phyloP scores from a whole-genome alignment of 2,329 filamentous ascomycete species.

The Clathrospora elynae region DNA sequence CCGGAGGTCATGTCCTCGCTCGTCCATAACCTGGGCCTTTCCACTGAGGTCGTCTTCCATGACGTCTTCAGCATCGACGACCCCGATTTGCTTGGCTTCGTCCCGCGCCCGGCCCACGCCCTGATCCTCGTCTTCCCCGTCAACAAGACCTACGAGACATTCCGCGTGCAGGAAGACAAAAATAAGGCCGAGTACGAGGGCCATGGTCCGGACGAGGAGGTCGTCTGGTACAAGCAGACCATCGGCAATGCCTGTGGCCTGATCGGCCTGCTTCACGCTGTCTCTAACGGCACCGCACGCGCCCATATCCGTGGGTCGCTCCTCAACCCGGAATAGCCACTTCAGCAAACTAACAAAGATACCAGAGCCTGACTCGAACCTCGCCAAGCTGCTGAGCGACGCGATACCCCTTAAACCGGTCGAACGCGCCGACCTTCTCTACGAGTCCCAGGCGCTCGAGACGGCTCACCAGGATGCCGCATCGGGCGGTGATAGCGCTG shows the following conservation, averaged over 20 bases:
- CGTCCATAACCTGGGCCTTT: slow-evolving; percentile 83
- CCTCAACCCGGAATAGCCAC: background rate
- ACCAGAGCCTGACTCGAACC: slow-evolving; percentile 57
- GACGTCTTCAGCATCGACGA: slow-evolving; percentile 93
- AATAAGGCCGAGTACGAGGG: slow-evolving; percentile 67
- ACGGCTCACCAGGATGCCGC: slow-evolving; percentile 79
- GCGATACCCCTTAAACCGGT: slow-evolving; percentile 72
- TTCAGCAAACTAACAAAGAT: slow-evolving; percentile 19
- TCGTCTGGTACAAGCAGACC: slow-evolving; percentile 94
- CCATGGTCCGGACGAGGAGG: slow-evolving; percentile 70
- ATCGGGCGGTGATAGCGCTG: slow-evolving; percentile 73
- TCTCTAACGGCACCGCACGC: slow-evolving; percentile 76
- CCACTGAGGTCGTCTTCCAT: slow-evolving; percentile 76
- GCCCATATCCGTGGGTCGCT: slow-evolving; percentile 37
- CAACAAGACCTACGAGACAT: slow-evolving; percentile 75
- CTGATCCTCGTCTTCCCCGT: slow-evolving; percentile 93
- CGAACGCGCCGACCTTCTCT: slow-evolving; percentile 74
- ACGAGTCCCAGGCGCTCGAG: slow-evolving; percentile 76
- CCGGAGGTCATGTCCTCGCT: slow-evolving; percentile 88
- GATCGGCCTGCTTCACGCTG: slow-evolving; percentile 85
- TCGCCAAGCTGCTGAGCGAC: slow-evolving; percentile 68
- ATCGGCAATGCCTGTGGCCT: slow-evolving; percentile 93
- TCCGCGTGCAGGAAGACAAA: slow-evolving; percentile 75
- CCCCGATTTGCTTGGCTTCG: slow-evolving; percentile 79
- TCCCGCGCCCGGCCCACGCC: slow-evolving; percentile 85